These are phyloP conservation scores for Groenewaldozyma sp. DNA, from an alignment of 1,139 yeast species.

Conservation along the genomic window DNA sequence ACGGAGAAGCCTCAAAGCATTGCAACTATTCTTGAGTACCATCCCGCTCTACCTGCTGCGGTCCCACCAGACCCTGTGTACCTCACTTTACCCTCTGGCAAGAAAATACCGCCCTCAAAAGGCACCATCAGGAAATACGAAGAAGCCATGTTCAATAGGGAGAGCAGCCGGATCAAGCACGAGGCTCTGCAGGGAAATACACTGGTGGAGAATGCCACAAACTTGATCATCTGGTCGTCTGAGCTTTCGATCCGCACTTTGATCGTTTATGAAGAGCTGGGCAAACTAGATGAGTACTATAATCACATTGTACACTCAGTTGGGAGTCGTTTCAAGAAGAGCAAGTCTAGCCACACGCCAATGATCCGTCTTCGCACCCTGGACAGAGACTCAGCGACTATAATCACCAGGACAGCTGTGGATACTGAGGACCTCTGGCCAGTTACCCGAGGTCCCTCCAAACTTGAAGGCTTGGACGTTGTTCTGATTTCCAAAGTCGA, in stretches of 20 bases:
- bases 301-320: conserved; percentile 3
- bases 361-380: background rate
- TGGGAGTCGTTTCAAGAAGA: background rate
- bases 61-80: conserved; percentile 15
- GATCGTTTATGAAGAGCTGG: conserved; percentile 19
- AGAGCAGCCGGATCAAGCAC: conserved; percentile 9
- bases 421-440: conserved; percentile 2
- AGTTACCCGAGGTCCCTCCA: background rate
- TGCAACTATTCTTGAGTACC: conserved; percentile 15
- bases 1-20: conserved; percentile 13
- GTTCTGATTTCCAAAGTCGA: conserved; percentile 7
- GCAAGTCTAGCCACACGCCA: conserved; percentile 1
- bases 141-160: conserved; percentile 7
- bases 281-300: conserved; percentile 11
- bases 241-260: conserved; percentile 13
- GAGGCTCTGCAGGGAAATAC: conserved; percentile 12
- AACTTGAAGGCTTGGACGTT: conserved; percentile 8
- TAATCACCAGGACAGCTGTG: conserved; percentile 3
- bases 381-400: background rate
- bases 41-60: conserved; percentile 12
- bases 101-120: conserved; percentile 8
- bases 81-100: conserved; percentile 12
- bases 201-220: conserved; percentile 17
- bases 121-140: conserved; percentile 11
- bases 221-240: conserved; percentile 15